phyloP scores from a whole-genome alignment of 2,329 filamentous ascomycete species.

The Canariomyces notabilis region DNA sequence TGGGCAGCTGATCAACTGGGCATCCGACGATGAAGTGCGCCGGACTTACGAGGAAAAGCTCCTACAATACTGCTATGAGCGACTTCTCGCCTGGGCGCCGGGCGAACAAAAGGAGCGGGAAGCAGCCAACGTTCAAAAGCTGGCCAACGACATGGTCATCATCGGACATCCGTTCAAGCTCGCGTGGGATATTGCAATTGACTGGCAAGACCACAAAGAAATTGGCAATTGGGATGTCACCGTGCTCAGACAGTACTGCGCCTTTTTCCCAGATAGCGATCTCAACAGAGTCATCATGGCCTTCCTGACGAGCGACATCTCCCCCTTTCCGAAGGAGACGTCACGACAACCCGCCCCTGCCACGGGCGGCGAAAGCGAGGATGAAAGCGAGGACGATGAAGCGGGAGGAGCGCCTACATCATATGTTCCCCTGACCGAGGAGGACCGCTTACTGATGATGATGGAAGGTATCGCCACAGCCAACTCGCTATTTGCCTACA shows the following conservation, averaged over 20 bases:
- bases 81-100: slow-evolving; percentile 61
- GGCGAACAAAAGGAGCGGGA: slow-evolving; percentile 64
- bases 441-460: slow-evolving; percentile 79
- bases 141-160: slow-evolving; percentile 90
- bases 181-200: slow-evolving; percentile 85
- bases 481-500: slow-evolving; percentile 74
- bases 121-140: slow-evolving; percentile 64
- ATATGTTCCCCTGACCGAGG: slow-evolving; percentile 59
- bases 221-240: slow-evolving; percentile 72
- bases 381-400: slow-evolving; percentile 55
- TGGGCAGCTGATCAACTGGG: slow-evolving; percentile 83
- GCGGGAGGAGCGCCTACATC: slow-evolving; percentile 50
- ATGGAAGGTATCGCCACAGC: slow-evolving; percentile 62
- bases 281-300: slow-evolving; percentile 76
- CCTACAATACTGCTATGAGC: slow-evolving; percentile 73
- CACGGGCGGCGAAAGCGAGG: slow-evolving; percentile 38
- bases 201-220: slow-evolving; percentile 78
- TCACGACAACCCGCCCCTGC: slow-evolving; percentile 17
- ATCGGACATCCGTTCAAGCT: slow-evolving; percentile 86
- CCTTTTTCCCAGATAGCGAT: slow-evolving; percentile 78
- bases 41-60: slow-evolving; percentile 88
- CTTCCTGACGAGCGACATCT: slow-evolving; percentile 77
- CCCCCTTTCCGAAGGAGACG: slow-evolving; percentile 60
- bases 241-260: slow-evolving; percentile 74
- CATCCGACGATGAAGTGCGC: slow-evolving; percentile 75